Evolutionary conservation across 495 filamentous ascomycete species (phyloP).

Genomic region (Lophiostoma macrostomum): DNA sequence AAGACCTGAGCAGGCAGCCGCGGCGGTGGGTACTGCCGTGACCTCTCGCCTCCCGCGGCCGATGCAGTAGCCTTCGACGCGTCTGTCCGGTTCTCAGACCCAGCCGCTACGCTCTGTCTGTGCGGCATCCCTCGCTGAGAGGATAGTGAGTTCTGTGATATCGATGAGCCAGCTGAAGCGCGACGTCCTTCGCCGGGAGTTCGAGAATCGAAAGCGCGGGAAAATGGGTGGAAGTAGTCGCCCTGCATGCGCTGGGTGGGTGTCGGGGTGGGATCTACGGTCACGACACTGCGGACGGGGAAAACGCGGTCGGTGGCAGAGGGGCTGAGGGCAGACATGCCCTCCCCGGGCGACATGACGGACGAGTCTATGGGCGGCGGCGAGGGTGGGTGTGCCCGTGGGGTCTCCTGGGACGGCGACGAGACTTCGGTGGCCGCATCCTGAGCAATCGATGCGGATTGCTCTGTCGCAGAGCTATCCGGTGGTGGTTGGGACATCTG

Average conservation of each 20-base stretch:
- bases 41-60: background rate
- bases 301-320: conserved; percentile 67
- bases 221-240: conserved; percentile 36
- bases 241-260: conserved; percentile 31
- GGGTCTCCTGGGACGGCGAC: background rate
- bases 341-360: conserved; percentile 11
- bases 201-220: conserved; percentile 13
- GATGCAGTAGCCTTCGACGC: too few species aligned
- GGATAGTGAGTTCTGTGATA: conserved; percentile 17
- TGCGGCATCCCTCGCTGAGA: background rate
- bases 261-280: conserved; percentile 58
- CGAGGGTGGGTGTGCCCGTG: background rate
- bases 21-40: conserved; percentile 11
- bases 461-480: too few species aligned
- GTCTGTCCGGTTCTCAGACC: background rate
- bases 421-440: background rate
- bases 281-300: conserved; percentile 78
- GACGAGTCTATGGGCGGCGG: conserved; percentile 13
- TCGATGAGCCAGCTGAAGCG: conserved; percentile 16
- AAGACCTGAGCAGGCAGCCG: conserved; percentile 30
- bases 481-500: too few species aligned
- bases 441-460: background rate
- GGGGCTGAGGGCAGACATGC: conserved; percentile 40
- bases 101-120: background rate
- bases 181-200: conserved; percentile 21